Evolutionary conservation across 169 alveolate genomes (phyloP).

Genomic region (Cryptosporidium sp.): DNA sequence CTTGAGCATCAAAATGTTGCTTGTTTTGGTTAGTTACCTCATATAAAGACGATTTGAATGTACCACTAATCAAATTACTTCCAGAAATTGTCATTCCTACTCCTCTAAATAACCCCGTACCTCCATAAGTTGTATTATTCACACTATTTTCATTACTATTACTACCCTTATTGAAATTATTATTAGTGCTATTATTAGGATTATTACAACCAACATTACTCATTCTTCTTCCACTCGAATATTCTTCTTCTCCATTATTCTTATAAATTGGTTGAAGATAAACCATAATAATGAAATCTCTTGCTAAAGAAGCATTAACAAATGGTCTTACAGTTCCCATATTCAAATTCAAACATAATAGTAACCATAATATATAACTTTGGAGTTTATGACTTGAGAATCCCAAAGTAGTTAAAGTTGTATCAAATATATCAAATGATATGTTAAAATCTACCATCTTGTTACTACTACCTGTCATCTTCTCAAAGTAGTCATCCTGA

Average conservation of each 20-base stretch:
- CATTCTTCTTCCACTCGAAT: not conserved
- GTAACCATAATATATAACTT: constrained; percentile 38
- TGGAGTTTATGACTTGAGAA: constrained; percentile 49
- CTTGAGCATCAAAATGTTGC: constrained; percentile 55
- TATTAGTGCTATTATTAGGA: not conserved
- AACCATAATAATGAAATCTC: constrained; percentile 42
- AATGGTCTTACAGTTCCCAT: constrained; percentile 19
- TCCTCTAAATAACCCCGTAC: not conserved
- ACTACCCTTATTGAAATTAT: not conserved
- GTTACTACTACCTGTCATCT: constrained; percentile 12
- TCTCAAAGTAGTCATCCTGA: constrained; percentile 2
- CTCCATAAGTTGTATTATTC: not conserved
- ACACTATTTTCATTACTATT: not conserved
- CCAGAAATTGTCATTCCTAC: not conserved
- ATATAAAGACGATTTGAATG: constrained; percentile 23
- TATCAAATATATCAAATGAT: constrained; percentile 59
- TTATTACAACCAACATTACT: not conserved
- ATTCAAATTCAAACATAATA: constrained; percentile 37
- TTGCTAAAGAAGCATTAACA: constrained; percentile 21
- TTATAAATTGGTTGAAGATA: constrained; percentile 38
- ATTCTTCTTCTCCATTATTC: not conserved
- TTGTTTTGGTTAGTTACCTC: not conserved
- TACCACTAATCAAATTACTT: not conserved
- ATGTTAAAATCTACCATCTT: constrained; percentile 4
- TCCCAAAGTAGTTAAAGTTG: constrained; percentile 44